Base-by-base conservation (phyloP, 2,329 filamentous ascomycete species). In the Penicillium sp. region DNA sequence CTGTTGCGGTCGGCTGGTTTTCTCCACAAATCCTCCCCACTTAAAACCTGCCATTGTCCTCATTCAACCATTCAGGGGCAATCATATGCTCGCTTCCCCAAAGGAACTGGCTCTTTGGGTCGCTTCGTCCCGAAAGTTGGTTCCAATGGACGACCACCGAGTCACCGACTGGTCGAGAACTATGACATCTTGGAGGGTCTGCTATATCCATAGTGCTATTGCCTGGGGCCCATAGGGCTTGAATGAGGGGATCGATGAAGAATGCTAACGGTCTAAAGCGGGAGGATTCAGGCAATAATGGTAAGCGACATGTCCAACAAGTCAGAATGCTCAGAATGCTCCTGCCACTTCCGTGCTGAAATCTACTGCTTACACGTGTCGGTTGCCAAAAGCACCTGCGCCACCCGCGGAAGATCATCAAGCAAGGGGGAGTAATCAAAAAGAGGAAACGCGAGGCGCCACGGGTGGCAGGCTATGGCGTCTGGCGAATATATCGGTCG, bases 281-380 rank as follows among this genome's bases (percentile, higher is more conserved):
- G 28, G 5, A 51, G 28, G 30, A 51, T 35, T 19, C 10, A 15
- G 28, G 8, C 17, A 33, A 33, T 12, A 24, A 13, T 44, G 26
- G 40, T 42, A 19, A 35, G 15, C 8, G 15, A 24, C n/a, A n/a
- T n/a, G 33, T 8, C 28, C 17, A 19, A 13, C 35, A 22, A n/a
- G 19, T 17, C 12, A 53, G 28, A 24, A 35, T 53, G 33, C 22
- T 17, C 12, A 53, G 28, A 24, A 35, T 53, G 33, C 22, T 40
- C 28, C 28, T n/a, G 28, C n/a, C 8, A 50, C 17, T 50, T 9
- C 17, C n/a, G 45, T 15, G 13, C 28, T n/a, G 8, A 50, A n/a
- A n/a, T 35, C 49, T 30, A 51, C 49, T 22, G 17, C 28, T 49
- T 49, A 56, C 54, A 47, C 54, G 54, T 57, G 54, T 57, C 30